A percentile compares a stretch with the other conserved stretches of the same genome.
phyloP scores from a whole-genome alignment of 108 stramenopile species.

The Skeletonema marinoi region DNA sequence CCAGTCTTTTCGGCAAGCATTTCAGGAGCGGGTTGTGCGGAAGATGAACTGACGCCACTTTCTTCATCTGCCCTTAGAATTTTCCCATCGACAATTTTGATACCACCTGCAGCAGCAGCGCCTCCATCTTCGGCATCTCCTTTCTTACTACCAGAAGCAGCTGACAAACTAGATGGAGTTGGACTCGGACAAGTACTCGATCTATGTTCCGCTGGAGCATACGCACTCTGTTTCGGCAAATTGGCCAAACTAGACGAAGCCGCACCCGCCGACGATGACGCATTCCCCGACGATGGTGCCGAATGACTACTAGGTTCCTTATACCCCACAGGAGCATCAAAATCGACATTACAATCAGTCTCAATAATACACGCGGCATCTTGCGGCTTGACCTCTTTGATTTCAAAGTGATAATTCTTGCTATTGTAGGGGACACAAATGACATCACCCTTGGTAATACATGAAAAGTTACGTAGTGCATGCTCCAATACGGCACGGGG shows the following conservation, averaged over 20 bases:
- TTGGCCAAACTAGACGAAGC: constrained; percentile 30
- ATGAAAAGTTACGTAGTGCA: constrained; percentile 93
- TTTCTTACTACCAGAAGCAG: constrained; percentile 16
- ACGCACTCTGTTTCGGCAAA: constrained; percentile 55
- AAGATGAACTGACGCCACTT: background rate
- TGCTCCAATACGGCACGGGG: constrained; percentile 97
- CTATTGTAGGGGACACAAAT: constrained; percentile 97
- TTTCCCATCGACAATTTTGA: constrained; percentile 81
- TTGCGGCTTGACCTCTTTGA: constrained; percentile 91
- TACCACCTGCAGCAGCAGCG: constrained; percentile 35
- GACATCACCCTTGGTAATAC: constrained; percentile 97
- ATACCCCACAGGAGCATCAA: constrained; percentile 95
- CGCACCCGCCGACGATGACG: constrained; percentile 1
- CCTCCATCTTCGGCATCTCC: constrained; percentile 19
- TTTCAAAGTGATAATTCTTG: constrained; percentile 94
- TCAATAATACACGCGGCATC: constrained; percentile 96
- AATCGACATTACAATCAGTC: constrained; percentile 95
- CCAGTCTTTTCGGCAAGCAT: constrained; percentile 77
- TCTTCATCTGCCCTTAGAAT: constrained; percentile 55
- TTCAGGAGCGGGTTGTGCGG: constrained; percentile 13
- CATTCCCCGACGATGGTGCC: constrained; percentile 23
- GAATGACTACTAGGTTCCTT: constrained; percentile 61
- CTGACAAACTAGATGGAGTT: constrained; percentile 47
- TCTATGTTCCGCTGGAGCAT: constrained; percentile 40
- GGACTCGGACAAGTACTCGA: constrained; percentile 73